Evolutionary conservation across 441 rosid species (phyloP), one percentile per base, ranked within the genome.

Genomic region (Kokia cookei): DNA sequence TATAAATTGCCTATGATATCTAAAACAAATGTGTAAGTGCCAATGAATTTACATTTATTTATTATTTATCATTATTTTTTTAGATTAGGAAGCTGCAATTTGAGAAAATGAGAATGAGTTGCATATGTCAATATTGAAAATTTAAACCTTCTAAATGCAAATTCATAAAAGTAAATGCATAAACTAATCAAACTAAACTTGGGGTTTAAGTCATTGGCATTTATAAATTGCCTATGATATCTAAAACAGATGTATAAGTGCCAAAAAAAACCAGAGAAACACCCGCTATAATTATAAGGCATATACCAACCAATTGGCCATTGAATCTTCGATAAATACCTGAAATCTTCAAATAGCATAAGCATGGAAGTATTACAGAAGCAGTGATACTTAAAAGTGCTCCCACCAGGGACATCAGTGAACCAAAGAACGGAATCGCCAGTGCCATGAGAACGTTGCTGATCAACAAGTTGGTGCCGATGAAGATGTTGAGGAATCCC

Each of bases 391-490:
- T 89, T 77, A 94, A 80, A 71, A 91, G 86, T 17, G 99, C 98
- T 78, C 99, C 99, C 0, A 94, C 97, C 72, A 94, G 75, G 3
- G 91, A 89, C 99, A 94, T 93, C 32, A 94, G 87, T 8, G 86
- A 82, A 62, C 89, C 97, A 3, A 91, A 91, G 61, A 90, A 88
- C 2, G 99, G 99, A 57, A 93, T 74, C 2, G 80, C 80, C 69
- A 90, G 67, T 66, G 99, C 99, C n/a, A 94, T 89, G 7, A 82
- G 68, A 42, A 83, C 90, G 0, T 88, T 88, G 83, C 90, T 89
- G 37, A 48, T 69, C 61, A 93, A 85, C 55, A 93, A 61, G 40
- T 61, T 27, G 0, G 94, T 90, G 26, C 96, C 76, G 15, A 85
- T 65, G 2, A 93, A 3, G 4, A 89, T 1, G 73, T 84, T 78